Evolutionary conservation across 331 rosid genomes (phyloP).

Genomic region (Malus hybrid): DNA sequence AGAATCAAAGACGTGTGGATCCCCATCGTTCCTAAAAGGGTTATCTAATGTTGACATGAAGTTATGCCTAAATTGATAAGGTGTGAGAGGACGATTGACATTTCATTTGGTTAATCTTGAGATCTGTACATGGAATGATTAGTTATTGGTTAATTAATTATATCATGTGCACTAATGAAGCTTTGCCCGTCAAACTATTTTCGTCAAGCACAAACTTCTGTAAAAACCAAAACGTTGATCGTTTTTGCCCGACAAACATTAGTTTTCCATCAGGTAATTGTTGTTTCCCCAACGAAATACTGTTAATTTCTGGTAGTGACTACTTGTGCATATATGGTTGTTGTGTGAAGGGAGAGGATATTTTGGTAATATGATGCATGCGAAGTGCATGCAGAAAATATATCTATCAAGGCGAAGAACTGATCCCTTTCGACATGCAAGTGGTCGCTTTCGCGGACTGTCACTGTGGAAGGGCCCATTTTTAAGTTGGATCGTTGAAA

Average conservation of each 20-base stretch:
- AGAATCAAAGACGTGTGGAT: background rate
- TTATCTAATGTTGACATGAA: background rate
- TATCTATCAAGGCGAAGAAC: background rate
- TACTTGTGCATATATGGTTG: background rate
- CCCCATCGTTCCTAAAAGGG: background rate
- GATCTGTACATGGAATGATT: background rate
- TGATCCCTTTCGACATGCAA: constrained; percentile 2
- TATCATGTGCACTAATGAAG: background rate
- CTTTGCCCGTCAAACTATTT: no score
- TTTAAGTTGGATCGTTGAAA: background rate
- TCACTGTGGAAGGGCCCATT: background rate
- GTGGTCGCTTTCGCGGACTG: background rate
- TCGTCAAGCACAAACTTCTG: no score
- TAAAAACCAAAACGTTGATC: no score
- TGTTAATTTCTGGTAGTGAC: no score
- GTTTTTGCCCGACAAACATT: no score
- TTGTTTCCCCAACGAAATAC: no score
- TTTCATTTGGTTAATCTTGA: background rate
- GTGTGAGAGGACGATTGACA: background rate
- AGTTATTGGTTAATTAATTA: background rate
- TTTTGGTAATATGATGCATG: background rate
- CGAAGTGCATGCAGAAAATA: background rate
- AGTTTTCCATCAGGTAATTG: no score
- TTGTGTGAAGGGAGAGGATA: background rate
- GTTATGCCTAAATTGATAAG: background rate